Conservation (phyloP, 2,329 filamentous ascomycete species). For the Coleophoma eucalyptorum region DNA sequence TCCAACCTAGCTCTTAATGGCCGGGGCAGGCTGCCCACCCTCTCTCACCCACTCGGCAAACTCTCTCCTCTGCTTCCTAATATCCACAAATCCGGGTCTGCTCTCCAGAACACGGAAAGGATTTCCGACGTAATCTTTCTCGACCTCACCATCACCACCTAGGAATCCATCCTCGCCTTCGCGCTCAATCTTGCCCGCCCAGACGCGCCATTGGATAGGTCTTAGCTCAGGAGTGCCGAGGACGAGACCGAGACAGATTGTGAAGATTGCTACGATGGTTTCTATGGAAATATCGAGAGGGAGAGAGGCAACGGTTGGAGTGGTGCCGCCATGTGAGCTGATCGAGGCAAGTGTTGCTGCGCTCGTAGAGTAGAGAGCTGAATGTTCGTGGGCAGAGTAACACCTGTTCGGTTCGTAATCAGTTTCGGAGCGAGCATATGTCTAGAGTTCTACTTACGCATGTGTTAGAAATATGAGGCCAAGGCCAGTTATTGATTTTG, state of each 20-base stretch:
- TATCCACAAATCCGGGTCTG: conserved; percentile 81
- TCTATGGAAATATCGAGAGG: conserved; percentile 87
- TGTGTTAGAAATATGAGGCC: conserved; percentile 80
- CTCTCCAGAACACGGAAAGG: conserved; percentile 78
- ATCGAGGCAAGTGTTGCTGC: conserved; percentile 42
- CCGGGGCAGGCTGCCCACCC: conserved; percentile 13
- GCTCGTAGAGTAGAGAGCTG: conserved; percentile 61
- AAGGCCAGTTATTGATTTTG: conserved; percentile 65
- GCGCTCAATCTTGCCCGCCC: conserved; percentile 81
- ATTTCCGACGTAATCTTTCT: conserved; percentile 70
- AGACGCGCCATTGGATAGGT: conserved; percentile 79
- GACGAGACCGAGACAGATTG: conserved; percentile 83
- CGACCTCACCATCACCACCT: conserved; percentile 57
- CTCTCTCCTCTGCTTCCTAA: conserved; percentile 74
- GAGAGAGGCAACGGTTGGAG: conserved; percentile 43
- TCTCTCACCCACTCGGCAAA: conserved; percentile 71
- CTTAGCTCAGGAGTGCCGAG: conserved; percentile 72
- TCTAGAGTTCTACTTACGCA: conserved; percentile 58
- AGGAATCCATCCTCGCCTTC: conserved; percentile 61
- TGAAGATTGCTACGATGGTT: conserved; percentile 72
- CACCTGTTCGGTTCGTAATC: conserved; percentile 52
- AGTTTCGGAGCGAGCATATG: neutral
- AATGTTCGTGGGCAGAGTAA: conserved; percentile 95
- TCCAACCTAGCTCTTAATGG: conserved; percentile 12
- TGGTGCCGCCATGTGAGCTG: conserved; percentile 35